Evolutionary conservation across 2,329 filamentous ascomycete genomes (phyloP).

Genomic region (Coccinonectria pachysandricola): DNA sequence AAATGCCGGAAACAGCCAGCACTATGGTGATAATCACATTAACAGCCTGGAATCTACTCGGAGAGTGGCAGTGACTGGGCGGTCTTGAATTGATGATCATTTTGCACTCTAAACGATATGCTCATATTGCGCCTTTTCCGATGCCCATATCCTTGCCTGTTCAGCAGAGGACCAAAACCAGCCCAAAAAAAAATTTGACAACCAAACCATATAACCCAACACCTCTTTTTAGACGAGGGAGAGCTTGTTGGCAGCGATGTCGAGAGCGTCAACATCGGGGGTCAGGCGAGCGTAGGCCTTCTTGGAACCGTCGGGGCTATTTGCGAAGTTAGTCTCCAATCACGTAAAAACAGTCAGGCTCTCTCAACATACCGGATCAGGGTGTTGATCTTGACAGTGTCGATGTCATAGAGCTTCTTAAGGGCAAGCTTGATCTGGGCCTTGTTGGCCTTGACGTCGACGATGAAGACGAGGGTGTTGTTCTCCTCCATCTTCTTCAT

Average conservation of each 20-base stretch:
- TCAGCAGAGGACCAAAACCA: conserved; percentile 31
- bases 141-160: conserved; percentile 27
- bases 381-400: conserved; percentile 98
- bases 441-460: conserved; percentile 98
- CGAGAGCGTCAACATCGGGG: conserved; percentile 92
- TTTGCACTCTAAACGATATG: conserved; percentile 25
- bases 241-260: conserved; percentile 99
- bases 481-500: conserved; percentile 99
- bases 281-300: conserved; percentile 97
- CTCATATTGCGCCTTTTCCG: conserved; percentile 27
- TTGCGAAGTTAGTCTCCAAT: no score
- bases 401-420: conserved; percentile 99
- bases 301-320: conserved; percentile 89
- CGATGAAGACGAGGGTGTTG: conserved; percentile 98
- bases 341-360: no score
- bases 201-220: conserved; percentile 7
- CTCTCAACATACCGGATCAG: conserved; percentile 87
- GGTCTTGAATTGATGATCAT: conserved; percentile 26
- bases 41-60: no score
- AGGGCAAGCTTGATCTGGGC: conserved; percentile 96
- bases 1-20: no score
- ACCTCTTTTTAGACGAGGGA: conserved; percentile 69
- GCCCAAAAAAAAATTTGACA: conserved; percentile 19
- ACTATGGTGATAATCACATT: no score
- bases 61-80: conserved; percentile 11